phyloP scores from a whole-genome alignment of 257 asterid genomes.

The Forsythia viridissima region DNA sequence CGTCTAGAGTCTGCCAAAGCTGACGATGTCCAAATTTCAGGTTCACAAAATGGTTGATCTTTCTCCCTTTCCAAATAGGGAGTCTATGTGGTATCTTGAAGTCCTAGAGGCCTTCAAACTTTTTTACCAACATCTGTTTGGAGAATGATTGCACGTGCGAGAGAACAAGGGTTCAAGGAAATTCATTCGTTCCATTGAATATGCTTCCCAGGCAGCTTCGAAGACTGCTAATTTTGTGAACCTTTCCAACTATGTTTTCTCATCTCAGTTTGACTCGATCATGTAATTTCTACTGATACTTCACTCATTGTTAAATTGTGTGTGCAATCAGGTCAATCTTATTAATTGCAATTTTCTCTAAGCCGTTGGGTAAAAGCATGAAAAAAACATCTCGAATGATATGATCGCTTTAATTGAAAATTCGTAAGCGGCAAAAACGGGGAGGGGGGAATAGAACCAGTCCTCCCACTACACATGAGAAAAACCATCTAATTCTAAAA shows the following conservation, averaged over 20 bases:
- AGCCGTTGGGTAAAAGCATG: not conserved
- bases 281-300: not conserved
- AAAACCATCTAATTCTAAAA: not conserved
- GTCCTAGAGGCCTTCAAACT: constrained; percentile 81
- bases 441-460: no score
- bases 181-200: not conserved
- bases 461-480: no score
- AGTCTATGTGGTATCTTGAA: constrained; percentile 96
- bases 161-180: not conserved
- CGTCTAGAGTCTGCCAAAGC: not conserved
- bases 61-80: constrained; percentile 75
- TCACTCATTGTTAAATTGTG: not conserved
- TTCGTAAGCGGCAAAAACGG: no score
- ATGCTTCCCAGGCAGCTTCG: not conserved
- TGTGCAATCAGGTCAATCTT: not conserved
- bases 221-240: not conserved
- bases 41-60: constrained; percentile 93
- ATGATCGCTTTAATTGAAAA: no score
- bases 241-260: not conserved
- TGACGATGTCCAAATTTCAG: constrained; percentile 41
- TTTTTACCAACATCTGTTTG: constrained; percentile 60
- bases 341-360: not conserved
- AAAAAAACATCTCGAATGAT: not conserved
- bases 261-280: not conserved
- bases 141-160: constrained; percentile 31